Conservation (phyloP, 495 filamentous ascomycete genomes). For the Annulohypoxylon moriforme region DNA sequence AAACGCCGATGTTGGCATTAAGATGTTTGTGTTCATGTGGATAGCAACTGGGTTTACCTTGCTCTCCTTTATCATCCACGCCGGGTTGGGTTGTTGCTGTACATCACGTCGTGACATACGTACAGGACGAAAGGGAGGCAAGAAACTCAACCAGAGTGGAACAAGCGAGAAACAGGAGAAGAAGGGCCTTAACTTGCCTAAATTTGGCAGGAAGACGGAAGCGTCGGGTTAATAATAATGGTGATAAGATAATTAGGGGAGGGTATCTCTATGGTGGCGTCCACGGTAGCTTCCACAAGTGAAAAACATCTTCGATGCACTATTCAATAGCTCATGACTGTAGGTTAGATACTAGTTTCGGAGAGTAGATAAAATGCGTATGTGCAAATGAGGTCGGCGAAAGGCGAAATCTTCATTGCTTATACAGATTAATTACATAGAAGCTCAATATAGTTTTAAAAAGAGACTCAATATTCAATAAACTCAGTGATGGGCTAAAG, state of each 20-base stretch:
- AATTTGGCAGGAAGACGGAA: slow-evolving; percentile 23
- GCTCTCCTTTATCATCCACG: slow-evolving; percentile 75
- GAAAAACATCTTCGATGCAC: background rate
- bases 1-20: slow-evolving; percentile 70
- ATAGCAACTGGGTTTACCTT: slow-evolving; percentile 73
- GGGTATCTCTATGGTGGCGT: background rate
- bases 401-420: background rate
- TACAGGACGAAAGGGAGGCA: slow-evolving; percentile 60
- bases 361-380: background rate
- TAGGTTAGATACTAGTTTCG: slow-evolving; percentile 7
- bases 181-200: slow-evolving; percentile 17
- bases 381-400: background rate
- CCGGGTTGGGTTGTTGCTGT: slow-evolving; percentile 80
- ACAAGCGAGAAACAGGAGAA: slow-evolving; percentile 26
- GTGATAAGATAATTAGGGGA: background rate
- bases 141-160: slow-evolving; percentile 10
- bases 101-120: slow-evolving; percentile 68
- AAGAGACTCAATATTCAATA: background rate
- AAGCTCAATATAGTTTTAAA: background rate
- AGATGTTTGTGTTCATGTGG: slow-evolving; percentile 95
- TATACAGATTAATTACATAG: background rate
- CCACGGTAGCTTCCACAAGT: too few relatives aligned
- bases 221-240: slow-evolving; percentile 13
- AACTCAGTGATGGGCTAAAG: background rate
- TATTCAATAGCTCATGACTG: slow-evolving; percentile 4